A percentile compares a stretch with the other conserved stretches of the same genome.
Conservation (phyloP, 441 rosid genomes). For the Kokia cookei region DNA sequence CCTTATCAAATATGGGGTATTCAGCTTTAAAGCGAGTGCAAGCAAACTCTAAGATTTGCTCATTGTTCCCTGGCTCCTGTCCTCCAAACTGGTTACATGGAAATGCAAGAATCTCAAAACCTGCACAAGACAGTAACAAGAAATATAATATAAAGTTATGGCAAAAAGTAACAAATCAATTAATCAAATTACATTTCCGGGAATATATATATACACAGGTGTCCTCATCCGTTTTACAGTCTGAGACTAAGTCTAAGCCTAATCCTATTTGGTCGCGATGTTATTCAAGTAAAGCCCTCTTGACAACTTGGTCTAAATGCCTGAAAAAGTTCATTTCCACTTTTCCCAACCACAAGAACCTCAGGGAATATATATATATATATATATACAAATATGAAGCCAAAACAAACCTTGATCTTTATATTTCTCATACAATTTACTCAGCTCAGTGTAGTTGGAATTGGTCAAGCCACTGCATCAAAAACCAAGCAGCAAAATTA, state of each 20-base stretch:
- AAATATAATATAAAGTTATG: background rate
- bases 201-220: background rate
- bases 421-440: conserved; percentile 48
- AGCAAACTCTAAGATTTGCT: conserved; percentile 57
- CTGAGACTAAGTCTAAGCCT: no score
- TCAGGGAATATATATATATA: background rate
- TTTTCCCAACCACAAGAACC: no score
- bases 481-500: background rate
- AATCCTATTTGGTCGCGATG: no score
- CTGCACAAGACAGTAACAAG: conserved; percentile 19
- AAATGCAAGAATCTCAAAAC: conserved; percentile 72
- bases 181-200: background rate
- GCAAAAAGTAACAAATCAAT: background rate
- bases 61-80: conserved; percentile 68
- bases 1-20: conserved; percentile 74
- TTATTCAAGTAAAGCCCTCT: no score
- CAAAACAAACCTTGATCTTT: conserved; percentile 39
- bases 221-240: no score
- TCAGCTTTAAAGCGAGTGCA: conserved; percentile 81
- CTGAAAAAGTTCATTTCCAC: no score
- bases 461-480: conserved; percentile 66
- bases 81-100: conserved; percentile 72
- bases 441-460: conserved; percentile 70
- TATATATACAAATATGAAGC: background rate
- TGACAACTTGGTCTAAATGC: no score